Evolutionary conservation across 495 filamentous ascomycete species (phyloP).

Genomic region (Trichoderma reesei): DNA sequence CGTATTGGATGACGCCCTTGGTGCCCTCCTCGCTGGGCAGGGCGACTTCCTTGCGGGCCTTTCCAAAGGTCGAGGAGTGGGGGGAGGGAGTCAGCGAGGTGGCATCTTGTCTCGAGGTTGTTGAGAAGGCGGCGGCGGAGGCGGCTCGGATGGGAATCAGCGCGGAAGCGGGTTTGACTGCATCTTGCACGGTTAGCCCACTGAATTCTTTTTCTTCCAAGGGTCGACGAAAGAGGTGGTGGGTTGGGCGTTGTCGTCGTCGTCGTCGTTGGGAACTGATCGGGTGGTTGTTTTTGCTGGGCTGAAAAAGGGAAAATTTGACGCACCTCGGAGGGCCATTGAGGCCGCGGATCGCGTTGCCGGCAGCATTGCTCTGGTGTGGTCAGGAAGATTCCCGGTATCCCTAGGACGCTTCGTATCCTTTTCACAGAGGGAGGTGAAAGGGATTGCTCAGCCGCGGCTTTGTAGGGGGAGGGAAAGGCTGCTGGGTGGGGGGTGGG

Average conservation of each 20-base stretch:
- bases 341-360: conserved; percentile 54
- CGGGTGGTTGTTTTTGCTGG: too few species aligned
- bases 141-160: conserved; percentile 51
- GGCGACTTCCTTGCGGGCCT: conserved; percentile 59
- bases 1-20: conserved; percentile 95
- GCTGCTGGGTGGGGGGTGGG: not conserved
- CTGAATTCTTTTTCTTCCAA: not conserved
- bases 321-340: conserved; percentile 62
- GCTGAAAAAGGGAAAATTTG: not conserved
- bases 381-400: too few species aligned
- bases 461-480: not conserved
- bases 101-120: conserved; percentile 48
- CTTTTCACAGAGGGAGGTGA: not conserved
- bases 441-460: not conserved
- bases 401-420: not conserved
- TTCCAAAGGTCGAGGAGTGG: conserved; percentile 32
- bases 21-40: conserved; percentile 85
- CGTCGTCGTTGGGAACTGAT: not conserved
- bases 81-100: conserved; percentile 28
- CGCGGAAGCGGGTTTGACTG: conserved; percentile 53
- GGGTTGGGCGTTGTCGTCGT: conserved; percentile 7
- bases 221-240: not conserved
- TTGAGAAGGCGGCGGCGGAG: conserved; percentile 54
- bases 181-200: too few species aligned
- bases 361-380: conserved; percentile 45